Evolutionary conservation across 371 early-diverging fungal genomes (phyloP).

Genomic region (Mucor sp.): DNA sequence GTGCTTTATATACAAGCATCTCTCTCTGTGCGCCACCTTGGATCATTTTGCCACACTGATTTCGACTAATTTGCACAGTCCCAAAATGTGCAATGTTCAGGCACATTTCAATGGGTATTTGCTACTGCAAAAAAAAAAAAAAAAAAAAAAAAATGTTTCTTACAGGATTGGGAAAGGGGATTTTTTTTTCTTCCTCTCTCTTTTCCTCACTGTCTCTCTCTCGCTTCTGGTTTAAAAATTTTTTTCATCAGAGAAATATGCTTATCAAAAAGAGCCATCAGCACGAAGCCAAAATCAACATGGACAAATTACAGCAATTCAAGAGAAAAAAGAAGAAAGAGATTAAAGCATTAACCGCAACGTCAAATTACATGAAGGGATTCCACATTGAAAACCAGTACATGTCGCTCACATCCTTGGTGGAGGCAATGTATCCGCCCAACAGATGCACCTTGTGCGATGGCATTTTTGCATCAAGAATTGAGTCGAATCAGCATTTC

Average conservation of each 20-base stretch:
- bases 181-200: constrained; percentile 13
- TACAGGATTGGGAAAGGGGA: constrained; percentile 11
- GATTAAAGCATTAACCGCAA: constrained; percentile 5
- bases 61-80: not conserved
- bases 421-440: constrained; percentile 37
- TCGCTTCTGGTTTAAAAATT: constrained; percentile 8
- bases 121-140: not conserved
- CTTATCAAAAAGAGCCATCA: not conserved
- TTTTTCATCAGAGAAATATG: not conserved
- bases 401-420: constrained; percentile 26
- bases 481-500: constrained; percentile 20
- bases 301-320: not conserved
- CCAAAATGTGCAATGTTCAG: not conserved
- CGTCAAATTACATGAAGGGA: constrained; percentile 13
- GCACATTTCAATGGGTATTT: not conserved
- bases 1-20: not conserved
- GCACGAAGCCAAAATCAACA: not conserved
- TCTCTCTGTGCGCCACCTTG: constrained; percentile 1
- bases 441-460: constrained; percentile 29
- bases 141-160: constrained; percentile 15
- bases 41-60: not conserved
- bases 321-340: constrained; percentile 11
- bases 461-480: constrained; percentile 16
- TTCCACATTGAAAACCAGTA: constrained; percentile 27
- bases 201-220: constrained; percentile 2